Conservation (phyloP, 2,329 filamentous ascomycete genomes). For the Aspergillus sp. region DNA sequence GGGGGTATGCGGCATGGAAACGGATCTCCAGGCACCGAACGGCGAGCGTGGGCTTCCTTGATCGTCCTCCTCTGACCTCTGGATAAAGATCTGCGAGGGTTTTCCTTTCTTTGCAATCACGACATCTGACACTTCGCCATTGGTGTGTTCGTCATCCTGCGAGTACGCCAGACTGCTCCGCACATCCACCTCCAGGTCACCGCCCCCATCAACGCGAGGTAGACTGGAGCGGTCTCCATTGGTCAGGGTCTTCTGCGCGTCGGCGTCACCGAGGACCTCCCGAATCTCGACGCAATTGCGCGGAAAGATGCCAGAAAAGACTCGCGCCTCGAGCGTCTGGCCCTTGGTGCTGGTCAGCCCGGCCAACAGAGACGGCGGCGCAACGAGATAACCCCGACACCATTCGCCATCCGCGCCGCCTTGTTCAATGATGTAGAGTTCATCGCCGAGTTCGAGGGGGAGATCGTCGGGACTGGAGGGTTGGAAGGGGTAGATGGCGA, state of each 20-base stretch:
- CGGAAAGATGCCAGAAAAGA: slow-evolving; percentile 98
- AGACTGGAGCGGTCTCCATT: slow-evolving; percentile 37
- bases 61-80: slow-evolving; percentile 35
- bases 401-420: slow-evolving; percentile 80
- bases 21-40: slow-evolving; percentile 23
- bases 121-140: slow-evolving; percentile 31
- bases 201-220: slow-evolving; percentile 30
- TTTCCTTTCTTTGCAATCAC: slow-evolving; percentile 40
- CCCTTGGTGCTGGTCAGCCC: slow-evolving; percentile 88
- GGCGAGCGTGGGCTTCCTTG: slow-evolving; percentile 30
- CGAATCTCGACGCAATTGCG: slow-evolving; percentile 91
- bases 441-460: slow-evolving; percentile 95
- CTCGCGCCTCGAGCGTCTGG: slow-evolving; percentile 88
- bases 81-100: slow-evolving; percentile 39
- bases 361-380: slow-evolving; percentile 87
- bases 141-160: slow-evolving; percentile 23
- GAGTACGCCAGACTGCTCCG: slow-evolving; percentile 28
- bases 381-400: slow-evolving; percentile 93
- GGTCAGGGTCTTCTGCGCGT: slow-evolving; percentile 38
- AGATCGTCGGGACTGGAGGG: slow-evolving; percentile 85
- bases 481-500: slow-evolving; percentile 91
- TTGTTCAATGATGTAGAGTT: slow-evolving; percentile 98
- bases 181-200: slow-evolving; percentile 23
- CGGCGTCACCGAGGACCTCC: slow-evolving; percentile 79
- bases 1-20: slow-evolving; percentile 36